Evolutionary conservation across 257 asterid species (phyloP), one percentile per base, ranked within the genome.

Genomic region (Vinca minor): DNA sequence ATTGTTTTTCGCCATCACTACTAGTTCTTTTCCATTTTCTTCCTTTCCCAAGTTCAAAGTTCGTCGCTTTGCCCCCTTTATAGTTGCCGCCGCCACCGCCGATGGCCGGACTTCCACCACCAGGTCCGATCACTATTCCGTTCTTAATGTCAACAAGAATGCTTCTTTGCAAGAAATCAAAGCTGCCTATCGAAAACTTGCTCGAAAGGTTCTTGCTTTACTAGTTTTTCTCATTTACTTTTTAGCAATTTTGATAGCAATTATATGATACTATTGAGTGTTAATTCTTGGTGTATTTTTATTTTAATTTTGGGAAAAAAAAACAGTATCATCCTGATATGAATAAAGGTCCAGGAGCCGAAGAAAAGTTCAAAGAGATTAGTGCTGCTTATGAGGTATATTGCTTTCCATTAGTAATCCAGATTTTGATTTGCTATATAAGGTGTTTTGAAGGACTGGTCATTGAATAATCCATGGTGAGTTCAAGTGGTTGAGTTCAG

Each of bases 381-480:
- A 84, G 84, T 72, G 96, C 98, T 80, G 97, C 98, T 3, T 92
- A 92, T 39, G 98, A 92, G 98, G 98, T 92, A 39, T 47, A 26
- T 31, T 44, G 28, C 14, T 18, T 25, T 42, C 28, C 53, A 46
- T n/a, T n/a, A n/a, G n/a, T n/a, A n/a, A n/a, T 45, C 32, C 42
- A 50, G 39, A n/a, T n/a, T 21, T 12, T 13, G 14, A 5, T 34
- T 1, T 34, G 6, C 12, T 55, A 9, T 4, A 38, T 20, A 26
- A 21, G 34, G 38, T 38, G 11, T 2, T 34, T 20, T 38, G 31
- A 11, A 55, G 31, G 65, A 23, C 23, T 13, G 25, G 25, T 67
- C 11, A 7, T 23, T 25, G 15, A 14, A 17, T 15, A 34, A 17
- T 57, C 8, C 5, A 26, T 15, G 32, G 17, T 45, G 59, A 21